phyloP scores from a whole-genome alignment of 306 rosid genomes.

The Prunus mira region DNA sequence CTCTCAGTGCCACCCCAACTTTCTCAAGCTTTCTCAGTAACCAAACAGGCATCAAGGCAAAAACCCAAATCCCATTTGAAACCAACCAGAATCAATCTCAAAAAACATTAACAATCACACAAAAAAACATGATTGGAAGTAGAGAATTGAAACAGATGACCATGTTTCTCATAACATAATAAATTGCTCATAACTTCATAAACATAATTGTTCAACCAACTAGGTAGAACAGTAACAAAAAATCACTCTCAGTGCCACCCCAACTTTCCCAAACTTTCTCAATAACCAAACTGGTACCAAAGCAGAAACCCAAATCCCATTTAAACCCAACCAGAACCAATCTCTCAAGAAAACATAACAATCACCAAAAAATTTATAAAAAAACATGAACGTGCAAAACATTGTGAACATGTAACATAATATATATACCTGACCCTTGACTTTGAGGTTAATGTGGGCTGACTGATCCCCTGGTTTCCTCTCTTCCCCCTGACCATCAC shows the following conservation, averaged over 20 bases:
- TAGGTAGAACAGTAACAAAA: background rate
- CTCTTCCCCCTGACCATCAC: slow-evolving; percentile 46
- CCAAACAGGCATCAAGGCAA: background rate
- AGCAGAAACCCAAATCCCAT: background rate
- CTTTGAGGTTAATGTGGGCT: slow-evolving; percentile 80
- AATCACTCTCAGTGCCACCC: background rate
- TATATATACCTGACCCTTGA: slow-evolving; percentile 68
- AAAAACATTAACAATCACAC: background rate
- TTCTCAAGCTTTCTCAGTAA: background rate
- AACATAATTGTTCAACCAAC: too few relatives aligned
- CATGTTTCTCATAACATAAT: background rate
- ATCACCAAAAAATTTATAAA: too few relatives aligned
- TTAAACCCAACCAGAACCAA: background rate
- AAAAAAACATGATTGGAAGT: too few relatives aligned
- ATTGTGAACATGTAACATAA: too few relatives aligned
- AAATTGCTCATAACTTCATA: too few relatives aligned
- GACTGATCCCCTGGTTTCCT: slow-evolving; percentile 69
- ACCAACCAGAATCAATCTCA: background rate
- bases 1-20: background rate
- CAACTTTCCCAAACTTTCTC: background rate
- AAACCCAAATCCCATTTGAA: background rate
- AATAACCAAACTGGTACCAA: background rate
- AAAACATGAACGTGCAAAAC: too few relatives aligned
- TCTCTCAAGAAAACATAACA: background rate
- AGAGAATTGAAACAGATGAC: background rate